These are phyloP conservation scores for Panellus pusillus DNA, from an alignment of 768 basidiomycete genomes.

Conservation along the genomic window DNA sequence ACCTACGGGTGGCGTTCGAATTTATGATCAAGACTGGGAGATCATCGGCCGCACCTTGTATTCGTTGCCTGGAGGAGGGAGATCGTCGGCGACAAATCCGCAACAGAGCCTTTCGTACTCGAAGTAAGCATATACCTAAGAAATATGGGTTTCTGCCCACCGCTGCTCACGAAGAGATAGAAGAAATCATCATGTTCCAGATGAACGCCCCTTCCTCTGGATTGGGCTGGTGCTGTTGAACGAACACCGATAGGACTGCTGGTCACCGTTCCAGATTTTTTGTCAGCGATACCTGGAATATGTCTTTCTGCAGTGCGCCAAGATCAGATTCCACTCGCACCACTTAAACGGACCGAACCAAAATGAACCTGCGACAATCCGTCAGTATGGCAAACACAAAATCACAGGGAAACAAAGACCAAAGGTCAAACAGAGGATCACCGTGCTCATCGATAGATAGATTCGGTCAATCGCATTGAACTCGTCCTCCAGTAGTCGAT, in stretches of 20 bases:
- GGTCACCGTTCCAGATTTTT: slow-evolving; percentile 2
- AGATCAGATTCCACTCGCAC: not conserved
- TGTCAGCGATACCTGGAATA: slow-evolving; percentile 8
- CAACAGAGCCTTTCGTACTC: slow-evolving; percentile 9
- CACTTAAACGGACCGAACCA: not conserved
- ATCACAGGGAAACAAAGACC: not conserved
- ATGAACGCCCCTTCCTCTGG: slow-evolving; percentile 15
- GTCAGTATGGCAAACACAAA: not conserved
- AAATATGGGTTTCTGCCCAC: not conserved
- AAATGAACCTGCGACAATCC: slow-evolving; percentile 6
- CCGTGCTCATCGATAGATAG: slow-evolving; percentile 10
- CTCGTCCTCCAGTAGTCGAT: slow-evolving; percentile 16
- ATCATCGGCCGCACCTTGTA: slow-evolving; percentile 1
- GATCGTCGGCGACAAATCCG: slow-evolving; percentile 10
- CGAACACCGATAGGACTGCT: slow-evolving; percentile 5
- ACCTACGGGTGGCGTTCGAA: not conserved
- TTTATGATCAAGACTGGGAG: not conserved
- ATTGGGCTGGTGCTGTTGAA: slow-evolving; percentile 19
- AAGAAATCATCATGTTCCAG: slow-evolving; percentile 15
- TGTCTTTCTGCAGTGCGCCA: slow-evolving; percentile 1
- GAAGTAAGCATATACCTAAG: not conserved
- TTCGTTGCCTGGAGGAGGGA: slow-evolving; percentile 13
- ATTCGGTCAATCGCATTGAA: slow-evolving; percentile 19
- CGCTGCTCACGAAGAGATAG: slow-evolving; percentile 17
- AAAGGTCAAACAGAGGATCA: slow-evolving; percentile 3